Evolutionary conservation across 1,139 yeast genomes (phyloP), one percentile per base, ranked within the genome.

Genomic region (Protomyces gravidus): DNA sequence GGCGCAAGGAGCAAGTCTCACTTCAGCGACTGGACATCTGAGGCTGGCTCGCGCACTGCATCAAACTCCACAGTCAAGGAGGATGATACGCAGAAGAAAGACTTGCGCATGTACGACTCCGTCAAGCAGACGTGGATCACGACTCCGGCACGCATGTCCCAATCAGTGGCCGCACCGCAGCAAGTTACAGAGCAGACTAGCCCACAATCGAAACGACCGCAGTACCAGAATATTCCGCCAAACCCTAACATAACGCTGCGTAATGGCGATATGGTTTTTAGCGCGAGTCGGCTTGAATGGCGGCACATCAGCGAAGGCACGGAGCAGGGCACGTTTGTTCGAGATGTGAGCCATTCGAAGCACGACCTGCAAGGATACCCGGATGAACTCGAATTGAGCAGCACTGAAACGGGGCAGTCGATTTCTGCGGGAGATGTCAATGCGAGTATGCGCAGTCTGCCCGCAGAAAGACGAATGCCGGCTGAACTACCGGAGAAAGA

Each of bases 21-120:
- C 19, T 53, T 53, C 40, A 53, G 58, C 21, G 58, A 53, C 19
- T 53, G 58, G 58, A 50, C 47, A 5, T 45, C 51, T 9, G 58
- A 45, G 19, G 26, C 28, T 30, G 27, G 36, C n/a, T 13, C 58
- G n/a, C 51, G 40, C 6, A 53, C 51, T 26, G 50, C 46, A 17
- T 53, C 58, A 4, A 17, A 33, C 5, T 26, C 46, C 26, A 25
- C 28, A 15, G 7, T 11, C 3, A 15, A 13, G 11, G 15, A 11
- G 7, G 11, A 17, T 5, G 27, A 5, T 25, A 13, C 15, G 25
- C 32, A 9, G n/a, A 51, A 46, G 19, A 30, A 53, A 7, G 46
- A 19, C 6, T 9, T 33, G 28, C 19, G 23, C 9, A 33, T 53
- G 36, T 53, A 45, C 23, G 58, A 53, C 36, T 53, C 58, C 4